These are phyloP conservation scores for Podospora tetraspora DNA, from an alignment of 495 filamentous ascomycete genomes.

Conservation along the genomic window DNA sequence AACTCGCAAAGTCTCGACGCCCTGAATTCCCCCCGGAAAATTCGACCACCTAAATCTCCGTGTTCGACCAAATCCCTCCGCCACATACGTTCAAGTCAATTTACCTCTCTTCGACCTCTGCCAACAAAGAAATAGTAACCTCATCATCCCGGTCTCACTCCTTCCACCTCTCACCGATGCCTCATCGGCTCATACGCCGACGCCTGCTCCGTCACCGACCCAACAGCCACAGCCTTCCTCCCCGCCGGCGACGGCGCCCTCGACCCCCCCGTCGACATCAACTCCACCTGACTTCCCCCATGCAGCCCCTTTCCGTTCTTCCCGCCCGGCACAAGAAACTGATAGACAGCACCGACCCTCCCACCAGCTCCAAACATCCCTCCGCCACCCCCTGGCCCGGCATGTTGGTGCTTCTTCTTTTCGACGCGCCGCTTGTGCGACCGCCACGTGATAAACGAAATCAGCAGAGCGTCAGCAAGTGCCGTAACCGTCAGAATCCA, in stretches of 20 bases:
- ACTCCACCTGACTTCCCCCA: not conserved
- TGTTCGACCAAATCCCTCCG: not conserved
- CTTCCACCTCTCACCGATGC: not conserved
- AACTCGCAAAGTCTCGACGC: too few relatives aligned
- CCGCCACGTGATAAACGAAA: conserved; percentile 1
- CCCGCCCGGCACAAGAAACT: conserved; percentile 2
- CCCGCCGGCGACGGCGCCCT: conserved; percentile 5
- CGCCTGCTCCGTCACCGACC: conserved; percentile 2
- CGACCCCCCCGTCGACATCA: not conserved
- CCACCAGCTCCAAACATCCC: not conserved
- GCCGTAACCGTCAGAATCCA: not conserved
- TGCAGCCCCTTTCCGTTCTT: not conserved
- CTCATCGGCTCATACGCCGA: conserved; percentile 14
- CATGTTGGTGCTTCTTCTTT: not conserved
- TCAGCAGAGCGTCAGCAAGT: not conserved
- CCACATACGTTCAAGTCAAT: not conserved
- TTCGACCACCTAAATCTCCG: too few relatives aligned
- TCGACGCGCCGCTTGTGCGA: not conserved
- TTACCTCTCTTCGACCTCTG: not conserved
- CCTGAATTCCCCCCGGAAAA: too few relatives aligned
- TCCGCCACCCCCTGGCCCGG: not conserved
- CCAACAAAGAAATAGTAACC: too few relatives aligned
- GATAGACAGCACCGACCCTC: not conserved
- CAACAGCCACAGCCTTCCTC: not conserved
- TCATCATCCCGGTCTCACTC: not conserved